Evolutionary conservation across 2,329 filamentous ascomycete genomes (phyloP).

Genomic region (Clarireedia hainanense): DNA sequence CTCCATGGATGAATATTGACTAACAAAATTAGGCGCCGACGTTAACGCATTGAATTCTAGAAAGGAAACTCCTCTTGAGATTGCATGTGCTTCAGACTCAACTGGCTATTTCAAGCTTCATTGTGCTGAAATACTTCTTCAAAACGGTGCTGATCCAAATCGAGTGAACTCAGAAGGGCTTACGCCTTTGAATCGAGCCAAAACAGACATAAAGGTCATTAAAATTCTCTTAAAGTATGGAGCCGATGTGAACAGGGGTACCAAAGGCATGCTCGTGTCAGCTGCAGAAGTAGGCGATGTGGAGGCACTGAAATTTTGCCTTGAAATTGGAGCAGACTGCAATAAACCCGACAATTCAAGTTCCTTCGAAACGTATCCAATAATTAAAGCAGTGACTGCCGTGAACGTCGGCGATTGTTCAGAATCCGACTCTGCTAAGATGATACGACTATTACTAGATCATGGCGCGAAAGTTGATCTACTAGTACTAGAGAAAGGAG

Average conservation of each 20-base stretch:
- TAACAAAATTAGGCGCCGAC: conserved; percentile 12
- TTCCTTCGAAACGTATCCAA: neutral
- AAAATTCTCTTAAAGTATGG: conserved; percentile 27
- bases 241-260: conserved; percentile 25
- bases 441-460: neutral
- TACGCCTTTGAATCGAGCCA: neutral
- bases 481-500: neutral
- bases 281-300: neutral
- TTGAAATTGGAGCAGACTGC: neutral
- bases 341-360: neutral
- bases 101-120: neutral
- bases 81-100: neutral
- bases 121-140: conserved; percentile 3
- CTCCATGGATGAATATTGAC: neutral
- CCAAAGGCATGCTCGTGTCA: neutral
- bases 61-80: conserved; percentile 14
- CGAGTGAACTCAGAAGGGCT: neutral
- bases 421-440: neutral
- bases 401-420: neutral
- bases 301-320: neutral
- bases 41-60: conserved; percentile 15
- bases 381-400: neutral
- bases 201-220: conserved; percentile 12
- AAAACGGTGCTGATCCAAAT: conserved; percentile 10
- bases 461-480: conserved; percentile 1